Percentiles rank a stretch among this genome's conserved stretches.
These are phyloP conservation scores for Rhipidocladum racemiflorum DNA, from an alignment of 176 grass and related monocot species.

Conservation along the genomic window DNA sequence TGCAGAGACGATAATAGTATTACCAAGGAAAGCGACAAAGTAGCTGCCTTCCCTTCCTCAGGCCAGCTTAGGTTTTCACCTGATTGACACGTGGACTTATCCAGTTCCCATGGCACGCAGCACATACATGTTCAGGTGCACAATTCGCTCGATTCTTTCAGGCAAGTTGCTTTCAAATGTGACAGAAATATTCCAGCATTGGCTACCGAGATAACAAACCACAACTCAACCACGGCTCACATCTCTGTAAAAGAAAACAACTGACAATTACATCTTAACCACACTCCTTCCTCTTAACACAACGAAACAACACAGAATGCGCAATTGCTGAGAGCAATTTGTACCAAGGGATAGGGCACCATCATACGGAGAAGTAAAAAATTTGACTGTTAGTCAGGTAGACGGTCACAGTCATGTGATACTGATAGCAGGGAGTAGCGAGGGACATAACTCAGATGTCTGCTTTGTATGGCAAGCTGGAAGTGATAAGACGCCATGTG, in stretches of 20 bases:
- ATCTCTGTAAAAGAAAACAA: background rate
- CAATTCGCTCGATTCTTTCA: background rate
- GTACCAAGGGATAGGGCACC: background rate
- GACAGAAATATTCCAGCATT: background rate
- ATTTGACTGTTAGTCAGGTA: background rate
- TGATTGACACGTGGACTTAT: conserved; percentile 3
- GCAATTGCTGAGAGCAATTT: background rate
- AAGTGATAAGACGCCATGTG: conserved; percentile 44
- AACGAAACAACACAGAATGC: background rate
- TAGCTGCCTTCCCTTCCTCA: background rate
- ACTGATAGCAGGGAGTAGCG: conserved; percentile 1
- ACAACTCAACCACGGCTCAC: background rate
- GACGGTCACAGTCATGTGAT: conserved; percentile 23
- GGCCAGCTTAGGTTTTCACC: background rate
- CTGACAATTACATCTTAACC: background rate
- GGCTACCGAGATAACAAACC: background rate
- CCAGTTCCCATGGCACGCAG: background rate
- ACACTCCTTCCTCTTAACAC: background rate
- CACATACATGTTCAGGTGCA: background rate
- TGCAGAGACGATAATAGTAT: background rate
- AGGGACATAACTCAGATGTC: conserved; percentile 28
- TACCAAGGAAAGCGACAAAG: background rate
- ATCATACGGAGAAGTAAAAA: background rate
- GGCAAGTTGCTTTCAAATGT: conserved; percentile 15
- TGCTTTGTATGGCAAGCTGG: conserved; percentile 21